These are phyloP conservation scores for Elaeis guineensis DNA, from an alignment of 176 grass and related monocot genomes.

Conservation along the genomic window DNA sequence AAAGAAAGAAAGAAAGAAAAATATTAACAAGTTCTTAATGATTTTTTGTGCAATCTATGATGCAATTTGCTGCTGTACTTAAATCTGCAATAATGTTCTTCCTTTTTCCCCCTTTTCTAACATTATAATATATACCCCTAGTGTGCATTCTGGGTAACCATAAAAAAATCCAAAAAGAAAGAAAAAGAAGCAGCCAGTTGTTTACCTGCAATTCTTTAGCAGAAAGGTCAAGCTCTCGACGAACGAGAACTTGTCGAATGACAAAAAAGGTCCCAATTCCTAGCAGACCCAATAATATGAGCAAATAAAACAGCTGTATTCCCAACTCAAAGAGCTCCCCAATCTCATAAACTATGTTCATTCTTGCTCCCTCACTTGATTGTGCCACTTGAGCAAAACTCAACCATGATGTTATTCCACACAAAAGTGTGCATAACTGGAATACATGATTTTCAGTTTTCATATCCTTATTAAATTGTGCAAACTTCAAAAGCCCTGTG, in stretches of 20 bases:
- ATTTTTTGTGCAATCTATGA: no score
- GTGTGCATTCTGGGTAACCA: no score
- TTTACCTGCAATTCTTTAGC: conserved; percentile 96
- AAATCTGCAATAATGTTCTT: no score
- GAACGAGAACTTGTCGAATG: conserved; percentile 88
- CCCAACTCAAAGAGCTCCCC: conserved; percentile 92
- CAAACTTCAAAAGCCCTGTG: no score
- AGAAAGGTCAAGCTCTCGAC: conserved; percentile 95
- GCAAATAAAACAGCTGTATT: conserved; percentile 84
- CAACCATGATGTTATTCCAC: conserved; percentile 54
- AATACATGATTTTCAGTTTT: conserved; percentile 24
- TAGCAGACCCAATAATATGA: conserved; percentile 76
- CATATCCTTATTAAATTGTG: conserved; percentile 8
- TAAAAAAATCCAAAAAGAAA: no score
- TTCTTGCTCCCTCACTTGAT: conserved; percentile 50
- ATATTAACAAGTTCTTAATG: no score
- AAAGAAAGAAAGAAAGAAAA: no score
- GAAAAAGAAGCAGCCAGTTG: neutral
- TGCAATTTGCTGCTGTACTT: no score
- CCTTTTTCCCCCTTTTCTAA: no score
- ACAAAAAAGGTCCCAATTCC: conserved; percentile 85
- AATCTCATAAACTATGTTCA: conserved; percentile 69
- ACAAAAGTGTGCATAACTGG: conserved; percentile 33
- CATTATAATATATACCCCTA: no score
- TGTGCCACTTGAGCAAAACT: conserved; percentile 38